Base-by-base conservation (phyloP, 78 protist genomes). In the Protostelium mycophagum region DNA sequence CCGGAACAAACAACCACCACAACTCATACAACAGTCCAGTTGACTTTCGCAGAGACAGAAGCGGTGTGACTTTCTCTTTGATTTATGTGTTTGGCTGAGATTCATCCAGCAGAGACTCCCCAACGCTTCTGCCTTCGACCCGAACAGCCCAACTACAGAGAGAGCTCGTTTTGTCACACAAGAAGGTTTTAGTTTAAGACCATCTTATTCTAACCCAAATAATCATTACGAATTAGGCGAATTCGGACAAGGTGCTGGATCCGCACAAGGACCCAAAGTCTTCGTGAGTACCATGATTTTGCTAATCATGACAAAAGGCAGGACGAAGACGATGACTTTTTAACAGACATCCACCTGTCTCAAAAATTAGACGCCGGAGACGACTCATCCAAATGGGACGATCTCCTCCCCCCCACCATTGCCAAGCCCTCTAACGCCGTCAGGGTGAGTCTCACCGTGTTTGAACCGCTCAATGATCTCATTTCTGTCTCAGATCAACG, bases 401-500 rank as follows among this genome's bases (percentile, higher is more conserved):
- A 51, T 51, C 16, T 25, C 16, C 5, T 51, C 31, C 73, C 73
- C 5, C 73, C 73, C 73, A 51, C 73, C 16, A 51, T 51, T 5
- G 5, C 73, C 73, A 51, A 51, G 16, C 73, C 73, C 73, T 51
- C 73, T 5, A 25, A 91, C 88, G 34, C 94, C 94, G 87, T 89
- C 91, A 28, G 38, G 92, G 31, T 87, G 91, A n/a, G 94, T 85
- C 73, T 16, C 73, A 51, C 73, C 73, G 16, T 51, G 73, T 51
- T 16, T 16, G 16, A 51, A 51, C 73, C 73, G 16, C 73, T 51
- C 31, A 51, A 16, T 16, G 31, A 25, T 16, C 73, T 5, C 73
- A 25, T 5, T 25, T 25, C 16, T 51, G 73, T 51, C 73, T 25
- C 73, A 51, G 73, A 92, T 92, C 51, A 84, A 83, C 87, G 91